Evolutionary conservation across 2,329 filamentous ascomycete genomes (phyloP).

Genomic region (Periconia macrospinosa): DNA sequence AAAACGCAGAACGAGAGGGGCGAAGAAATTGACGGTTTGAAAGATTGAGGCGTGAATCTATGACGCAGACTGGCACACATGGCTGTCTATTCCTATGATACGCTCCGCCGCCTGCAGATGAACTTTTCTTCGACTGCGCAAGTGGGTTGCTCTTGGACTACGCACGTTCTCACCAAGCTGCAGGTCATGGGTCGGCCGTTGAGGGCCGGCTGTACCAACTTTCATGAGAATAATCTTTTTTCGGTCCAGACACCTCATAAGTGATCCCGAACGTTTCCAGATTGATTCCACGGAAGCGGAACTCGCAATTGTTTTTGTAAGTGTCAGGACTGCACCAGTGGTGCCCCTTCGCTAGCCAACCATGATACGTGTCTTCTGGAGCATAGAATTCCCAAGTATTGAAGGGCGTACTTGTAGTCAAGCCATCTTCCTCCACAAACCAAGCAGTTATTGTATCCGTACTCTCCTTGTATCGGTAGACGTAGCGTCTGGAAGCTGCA

Average conservation of each 20-base stretch:
- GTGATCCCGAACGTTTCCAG: slow-evolving; percentile 46
- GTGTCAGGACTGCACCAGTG: slow-evolving; percentile 73
- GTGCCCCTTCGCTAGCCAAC: slow-evolving; percentile 66
- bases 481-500: slow-evolving; percentile 66
- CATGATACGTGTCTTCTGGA: slow-evolving; percentile 39
- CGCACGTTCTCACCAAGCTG: not conserved
- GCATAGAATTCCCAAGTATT: slow-evolving; percentile 68
- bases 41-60: too few relatives aligned
- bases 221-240: slow-evolving; percentile 67
- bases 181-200: not conserved
- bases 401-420: slow-evolving; percentile 73
- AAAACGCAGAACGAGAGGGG: too few relatives aligned
- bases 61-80: too few relatives aligned
- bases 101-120: too few relatives aligned
- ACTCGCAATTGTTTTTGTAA: slow-evolving; percentile 71
- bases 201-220: slow-evolving; percentile 35
- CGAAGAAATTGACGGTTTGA: too few relatives aligned
- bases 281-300: slow-evolving; percentile 51
- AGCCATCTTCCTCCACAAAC: slow-evolving; percentile 73
- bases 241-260: slow-evolving; percentile 70
- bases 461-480: slow-evolving; percentile 69
- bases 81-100: too few relatives aligned
- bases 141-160: not conserved
- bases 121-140: too few relatives aligned
- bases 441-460: slow-evolving; percentile 68